Conservation (phyloP, 2,329 filamentous ascomycete genomes). For the Cylindrodendrum hubeiense region DNA sequence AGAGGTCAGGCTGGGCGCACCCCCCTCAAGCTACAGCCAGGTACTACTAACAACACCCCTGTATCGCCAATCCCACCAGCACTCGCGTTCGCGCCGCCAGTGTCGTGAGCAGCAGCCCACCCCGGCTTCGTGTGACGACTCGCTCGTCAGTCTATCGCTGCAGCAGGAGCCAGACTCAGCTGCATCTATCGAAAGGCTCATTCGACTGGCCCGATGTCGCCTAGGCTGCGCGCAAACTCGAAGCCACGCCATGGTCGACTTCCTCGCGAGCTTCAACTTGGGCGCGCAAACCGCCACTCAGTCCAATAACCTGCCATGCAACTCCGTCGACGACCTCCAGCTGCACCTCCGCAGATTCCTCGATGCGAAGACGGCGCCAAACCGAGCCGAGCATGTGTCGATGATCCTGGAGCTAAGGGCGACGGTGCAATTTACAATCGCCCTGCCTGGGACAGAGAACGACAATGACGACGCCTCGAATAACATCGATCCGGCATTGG, state of each 20-base stretch:
- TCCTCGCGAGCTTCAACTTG: constrained; percentile 53
- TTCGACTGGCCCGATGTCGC: constrained; percentile 29
- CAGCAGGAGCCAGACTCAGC: constrained; percentile 36
- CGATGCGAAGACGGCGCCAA: constrained; percentile 57
- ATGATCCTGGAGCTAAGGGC: constrained; percentile 61
- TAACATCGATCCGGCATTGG: constrained; percentile 51
- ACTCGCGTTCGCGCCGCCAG: constrained; percentile 29
- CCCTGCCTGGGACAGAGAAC: constrained; percentile 53
- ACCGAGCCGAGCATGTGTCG: constrained; percentile 63
- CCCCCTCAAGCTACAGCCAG: constrained; percentile 11
- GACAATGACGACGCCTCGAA: constrained; percentile 47
- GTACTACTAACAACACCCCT: constrained; percentile 18
- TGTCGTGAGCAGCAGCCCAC: constrained; percentile 16
- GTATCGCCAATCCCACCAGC: constrained; percentile 17
- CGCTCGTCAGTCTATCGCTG: constrained; percentile 11
- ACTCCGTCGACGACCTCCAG: constrained; percentile 60
- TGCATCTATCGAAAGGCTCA: constrained; percentile 30
- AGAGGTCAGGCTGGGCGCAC: constrained; percentile 7
- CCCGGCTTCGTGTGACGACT: constrained; percentile 6
- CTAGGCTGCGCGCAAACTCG: not conserved
- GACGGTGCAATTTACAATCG: constrained; percentile 58
- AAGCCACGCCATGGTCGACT: constrained; percentile 51
- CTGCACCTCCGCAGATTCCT: constrained; percentile 57
- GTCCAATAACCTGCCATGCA: constrained; percentile 43
- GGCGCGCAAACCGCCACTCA: constrained; percentile 37